Evolutionary conservation across 2,329 filamentous ascomycete genomes (phyloP).

Genomic region (Aureobasidium leucospermi): DNA sequence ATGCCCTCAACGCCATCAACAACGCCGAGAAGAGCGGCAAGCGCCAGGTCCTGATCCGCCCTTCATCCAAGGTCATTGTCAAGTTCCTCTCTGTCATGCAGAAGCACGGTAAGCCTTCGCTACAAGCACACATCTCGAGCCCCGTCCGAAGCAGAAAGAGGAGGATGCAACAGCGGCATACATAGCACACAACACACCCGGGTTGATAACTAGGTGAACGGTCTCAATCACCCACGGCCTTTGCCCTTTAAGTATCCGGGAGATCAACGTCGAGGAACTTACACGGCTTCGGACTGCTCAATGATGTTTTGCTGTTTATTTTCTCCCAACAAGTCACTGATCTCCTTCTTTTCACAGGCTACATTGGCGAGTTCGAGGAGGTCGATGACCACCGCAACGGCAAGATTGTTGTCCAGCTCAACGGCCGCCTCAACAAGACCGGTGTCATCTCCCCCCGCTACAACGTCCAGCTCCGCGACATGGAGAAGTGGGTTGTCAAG

Average conservation of each 20-base stretch:
- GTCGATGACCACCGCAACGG: constrained; percentile 98
- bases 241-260: constrained; percentile 99
- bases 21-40: constrained; percentile 99
- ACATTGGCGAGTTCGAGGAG: constrained; percentile 99
- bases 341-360: constrained; percentile 54
- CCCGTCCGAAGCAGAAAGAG: constrained; percentile 11
- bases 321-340: constrained; percentile 76
- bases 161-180: constrained; percentile 21
- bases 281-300: constrained; percentile 77
- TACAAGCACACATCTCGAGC: constrained; percentile 25
- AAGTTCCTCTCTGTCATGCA: constrained; percentile 99
- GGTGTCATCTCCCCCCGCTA: constrained; percentile 99
- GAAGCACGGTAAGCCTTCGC: constrained; percentile 75
- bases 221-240: constrained; percentile 75
- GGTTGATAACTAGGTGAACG: constrained; percentile 99
- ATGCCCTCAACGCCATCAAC: constrained; percentile 83
- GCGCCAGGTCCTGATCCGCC: constrained; percentile 97
- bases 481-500: constrained; percentile 99
- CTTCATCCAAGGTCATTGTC: constrained; percentile 98
- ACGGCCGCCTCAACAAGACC: constrained; percentile 96
- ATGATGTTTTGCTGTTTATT: constrained; percentile 89
- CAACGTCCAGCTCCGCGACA: constrained; percentile 94
- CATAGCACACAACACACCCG: constrained; percentile 52
- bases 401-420: constrained; percentile 99
- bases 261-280: constrained; percentile 83